These are phyloP conservation scores for Elasticomyces elasticus DNA, from an alignment of 495 filamentous ascomycete species.

Conservation along the genomic window DNA sequence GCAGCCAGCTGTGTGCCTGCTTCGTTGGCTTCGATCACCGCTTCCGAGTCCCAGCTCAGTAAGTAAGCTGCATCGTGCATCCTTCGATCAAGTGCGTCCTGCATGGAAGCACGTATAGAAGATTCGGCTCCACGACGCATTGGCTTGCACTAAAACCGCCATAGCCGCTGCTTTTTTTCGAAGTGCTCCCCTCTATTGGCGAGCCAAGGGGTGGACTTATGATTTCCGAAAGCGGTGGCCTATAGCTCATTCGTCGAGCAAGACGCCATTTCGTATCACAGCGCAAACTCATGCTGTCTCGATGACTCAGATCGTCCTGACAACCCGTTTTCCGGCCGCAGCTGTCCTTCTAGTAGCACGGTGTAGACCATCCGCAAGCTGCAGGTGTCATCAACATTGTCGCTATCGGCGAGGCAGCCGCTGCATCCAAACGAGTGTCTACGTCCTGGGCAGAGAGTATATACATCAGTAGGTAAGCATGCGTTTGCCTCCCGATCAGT, in stretches of 20 bases:
- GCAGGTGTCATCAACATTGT: neutral
- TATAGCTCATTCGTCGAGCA: neutral
- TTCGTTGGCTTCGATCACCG: neutral
- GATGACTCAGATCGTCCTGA: neutral
- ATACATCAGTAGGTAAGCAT: neutral
- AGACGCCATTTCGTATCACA: neutral
- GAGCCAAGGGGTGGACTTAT: neutral
- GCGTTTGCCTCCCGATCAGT: neutral
- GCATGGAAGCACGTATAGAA: too few species aligned
- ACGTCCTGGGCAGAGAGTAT: neutral
- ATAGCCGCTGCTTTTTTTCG: neutral
- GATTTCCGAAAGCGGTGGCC: neutral
- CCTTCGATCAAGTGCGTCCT: too few species aligned
- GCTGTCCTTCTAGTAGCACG: neutral
- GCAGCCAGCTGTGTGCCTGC: neutral
- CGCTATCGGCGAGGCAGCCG: neutral
- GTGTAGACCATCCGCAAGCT: neutral
- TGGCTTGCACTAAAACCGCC: neutral
- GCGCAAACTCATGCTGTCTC: neutral
- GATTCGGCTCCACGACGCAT: too few species aligned
- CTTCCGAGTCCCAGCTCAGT: neutral
- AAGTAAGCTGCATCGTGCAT: neutral
- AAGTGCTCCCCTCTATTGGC: neutral
- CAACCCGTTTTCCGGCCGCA: neutral
- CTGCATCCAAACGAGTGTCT: neutral